Base-by-base conservation (phyloP, 257 asterid genomes). In the Solanum chiquidenum region DNA sequence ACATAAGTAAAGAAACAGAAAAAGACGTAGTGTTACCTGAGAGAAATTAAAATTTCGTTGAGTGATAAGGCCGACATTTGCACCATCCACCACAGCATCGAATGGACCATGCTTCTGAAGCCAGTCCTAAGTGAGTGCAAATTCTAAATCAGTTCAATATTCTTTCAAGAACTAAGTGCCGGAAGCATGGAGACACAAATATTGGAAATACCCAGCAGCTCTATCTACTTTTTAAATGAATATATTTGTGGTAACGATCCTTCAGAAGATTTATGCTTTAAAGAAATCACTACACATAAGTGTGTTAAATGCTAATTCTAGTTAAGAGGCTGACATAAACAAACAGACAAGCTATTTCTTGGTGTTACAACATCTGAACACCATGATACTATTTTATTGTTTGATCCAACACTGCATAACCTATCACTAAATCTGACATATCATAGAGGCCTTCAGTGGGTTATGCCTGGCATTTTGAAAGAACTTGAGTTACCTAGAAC, bases 1-100 rank as follows among this genome's bases (percentile, higher is more conserved):
- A 86, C 37, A 4, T 3, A 66, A 9, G 34, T 18, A 62, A 40
- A 23, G 23, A 27, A 58, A 34, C 73, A 31, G 62, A n/a, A 21
- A 55, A 74, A 23, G 33, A 25, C 6, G 13, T 38, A 86, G 85
- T 27, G 52, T 62, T 93, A 96, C 99, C 98, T 94, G 98, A 46
- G 88, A 27, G 83, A 97, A 97, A 88, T 87, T 94, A 89, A 97
- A 97, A 18, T 66, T 69, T 44, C 88, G 92, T 86, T 90, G 93
- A 88, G 93, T 90, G 89, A 91, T 83, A 80, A 97, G 95, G 52
- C 98, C 95, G 85, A 96, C 85, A 90, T 97, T 96, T 86, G 99
- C 99, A 85, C 98, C 99, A 90, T 97, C 99, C 68, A 97, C 92
- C 21, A 96, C 97, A 84, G 99, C 98, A 94, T 97, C 99, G 88